Base-by-base conservation (phyloP, 2,329 filamentous ascomycete species). In the Beauveria caledonica region DNA sequence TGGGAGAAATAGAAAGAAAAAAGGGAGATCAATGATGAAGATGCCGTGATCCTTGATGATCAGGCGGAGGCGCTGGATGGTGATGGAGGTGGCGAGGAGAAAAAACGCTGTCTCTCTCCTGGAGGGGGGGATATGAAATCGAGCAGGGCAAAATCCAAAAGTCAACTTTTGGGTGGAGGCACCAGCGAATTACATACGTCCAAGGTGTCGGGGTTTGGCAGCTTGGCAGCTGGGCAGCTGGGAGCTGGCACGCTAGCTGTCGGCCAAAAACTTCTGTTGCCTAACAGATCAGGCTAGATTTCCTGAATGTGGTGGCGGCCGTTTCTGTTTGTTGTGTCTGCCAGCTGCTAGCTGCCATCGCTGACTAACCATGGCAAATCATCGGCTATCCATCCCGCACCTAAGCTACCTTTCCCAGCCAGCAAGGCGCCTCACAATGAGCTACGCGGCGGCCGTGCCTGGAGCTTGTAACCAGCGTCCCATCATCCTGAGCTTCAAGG, bases 391-490 rank as follows among this genome's bases (percentile, higher is more conserved):
- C 61, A 62, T 17, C 19, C 15, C 25, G 1, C 27, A 13, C 53
- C 62, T 64, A 55, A 59, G 52, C 53, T 56, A 60, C 36, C 45
- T 56, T 44, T 44, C 56, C 58, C 51, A 55, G 51, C 59, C 59
- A 61, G 59, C 45, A 39, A 46, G 33, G 33, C 33, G 9, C 57
- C 49, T 60, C 57, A 53, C 57, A 40, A 39, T 64, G 63, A 72
- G 69, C 70, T 73, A 73, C 71, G 71, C 71, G 71, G 71, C 71
- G 66, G 66, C 65, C 69, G 68, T 78, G 77, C 76, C 77, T 78
- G 71, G 76, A 78, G 76, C 76, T 77, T 70, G 59, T 17, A 23
- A 45, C 52, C 36, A 57, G 45, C 55, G 52, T 61, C 52, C 65
- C 65, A 62, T 60, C 62, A 65, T 54, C 62, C 58, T 46, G 58